phyloP scores from a whole-genome alignment of 257 asterid genomes.

The Phtheirospermum japonicum region DNA sequence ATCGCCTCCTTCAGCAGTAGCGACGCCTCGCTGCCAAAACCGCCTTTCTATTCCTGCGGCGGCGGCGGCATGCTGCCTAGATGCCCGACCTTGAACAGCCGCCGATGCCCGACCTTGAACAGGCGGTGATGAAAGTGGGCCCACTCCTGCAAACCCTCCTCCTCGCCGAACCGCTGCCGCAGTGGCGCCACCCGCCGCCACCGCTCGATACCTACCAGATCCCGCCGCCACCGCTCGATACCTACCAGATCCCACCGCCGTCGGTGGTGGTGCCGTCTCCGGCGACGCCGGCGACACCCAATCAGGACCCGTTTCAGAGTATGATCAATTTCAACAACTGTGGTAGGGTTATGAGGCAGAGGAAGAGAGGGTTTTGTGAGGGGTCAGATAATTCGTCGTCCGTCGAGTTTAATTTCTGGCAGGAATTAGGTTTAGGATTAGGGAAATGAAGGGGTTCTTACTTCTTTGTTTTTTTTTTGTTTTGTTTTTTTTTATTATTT shows the following conservation, averaged over 20 bases:
- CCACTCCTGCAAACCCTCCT: slow-evolving; percentile 86
- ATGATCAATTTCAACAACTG: slow-evolving; percentile 30
- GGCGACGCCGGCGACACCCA: neutral
- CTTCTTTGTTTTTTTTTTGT: too few relatives aligned
- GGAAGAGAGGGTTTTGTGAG: slow-evolving; percentile 56
- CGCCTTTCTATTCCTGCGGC: too few relatives aligned
- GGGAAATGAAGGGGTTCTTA: too few relatives aligned
- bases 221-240: slow-evolving; percentile 86
- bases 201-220: too few relatives aligned
- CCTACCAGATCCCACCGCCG: slow-evolving; percentile 79
- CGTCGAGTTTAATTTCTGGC: slow-evolving; percentile 28
- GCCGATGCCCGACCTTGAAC: too few relatives aligned
- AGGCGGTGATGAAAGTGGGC: slow-evolving; percentile 89
- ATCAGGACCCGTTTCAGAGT: slow-evolving; percentile 4
- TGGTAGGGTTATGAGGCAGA: slow-evolving; percentile 27
- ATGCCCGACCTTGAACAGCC: too few relatives aligned
- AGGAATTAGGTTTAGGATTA: too few relatives aligned
- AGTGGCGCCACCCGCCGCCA: slow-evolving; percentile 99
- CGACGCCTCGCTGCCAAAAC: too few relatives aligned
- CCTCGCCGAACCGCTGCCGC: slow-evolving; percentile 87
- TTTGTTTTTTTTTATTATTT: too few relatives aligned
- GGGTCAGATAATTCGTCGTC: slow-evolving; percentile 37
- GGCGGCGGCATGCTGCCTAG: too few relatives aligned
- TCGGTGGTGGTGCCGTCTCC: slow-evolving; percentile 47
- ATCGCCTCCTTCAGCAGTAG: too few relatives aligned